A percentile compares a stretch with the other conserved stretches of the same genome.
phyloP scores from a whole-genome alignment of 306 rosid genomes.

The Lupinus albus region DNA sequence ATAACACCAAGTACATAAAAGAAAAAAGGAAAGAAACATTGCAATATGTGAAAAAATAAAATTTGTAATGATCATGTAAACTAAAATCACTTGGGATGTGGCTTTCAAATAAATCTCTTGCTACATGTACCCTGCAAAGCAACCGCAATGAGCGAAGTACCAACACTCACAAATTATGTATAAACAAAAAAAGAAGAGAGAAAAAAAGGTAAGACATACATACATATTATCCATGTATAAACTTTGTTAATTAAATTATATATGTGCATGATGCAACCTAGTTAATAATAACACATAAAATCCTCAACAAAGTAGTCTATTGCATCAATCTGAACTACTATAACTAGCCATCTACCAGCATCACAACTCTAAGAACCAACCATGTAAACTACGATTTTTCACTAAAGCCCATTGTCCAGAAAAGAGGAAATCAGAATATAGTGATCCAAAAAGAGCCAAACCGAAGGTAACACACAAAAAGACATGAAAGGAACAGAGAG shows the following conservation, averaged over 20 bases:
- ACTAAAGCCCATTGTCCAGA: neutral
- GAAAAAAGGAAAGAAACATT: neutral
- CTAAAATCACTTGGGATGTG: neutral
- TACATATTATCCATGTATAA: neutral
- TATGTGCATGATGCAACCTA: neutral
- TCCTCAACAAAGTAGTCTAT: constrained; percentile 19
- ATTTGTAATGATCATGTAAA: constrained; percentile 6
- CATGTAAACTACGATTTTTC: constrained; percentile 24
- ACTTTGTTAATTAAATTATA: neutral
- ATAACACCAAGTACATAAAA: constrained; percentile 18
- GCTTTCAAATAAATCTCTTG: neutral
- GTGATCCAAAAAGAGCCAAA: constrained; percentile 32
- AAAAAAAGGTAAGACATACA: neutral
- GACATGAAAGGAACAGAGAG: constrained; percentile 31
- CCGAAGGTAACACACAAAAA: constrained; percentile 30
- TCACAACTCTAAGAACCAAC: constrained; percentile 25
- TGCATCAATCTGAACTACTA: constrained; percentile 12
- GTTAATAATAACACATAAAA: constrained; percentile 32
- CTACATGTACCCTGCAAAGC: neutral
- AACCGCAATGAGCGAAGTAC: constrained; percentile 18
- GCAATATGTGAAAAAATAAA: constrained; percentile 19
- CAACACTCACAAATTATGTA: neutral
- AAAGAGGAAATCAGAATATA: constrained; percentile 13
- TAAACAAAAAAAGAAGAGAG: neutral
- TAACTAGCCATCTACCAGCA: constrained; percentile 31